Base-by-base conservation (phyloP, 2,329 filamentous ascomycete genomes). In the Spiromastix sp. region DNA sequence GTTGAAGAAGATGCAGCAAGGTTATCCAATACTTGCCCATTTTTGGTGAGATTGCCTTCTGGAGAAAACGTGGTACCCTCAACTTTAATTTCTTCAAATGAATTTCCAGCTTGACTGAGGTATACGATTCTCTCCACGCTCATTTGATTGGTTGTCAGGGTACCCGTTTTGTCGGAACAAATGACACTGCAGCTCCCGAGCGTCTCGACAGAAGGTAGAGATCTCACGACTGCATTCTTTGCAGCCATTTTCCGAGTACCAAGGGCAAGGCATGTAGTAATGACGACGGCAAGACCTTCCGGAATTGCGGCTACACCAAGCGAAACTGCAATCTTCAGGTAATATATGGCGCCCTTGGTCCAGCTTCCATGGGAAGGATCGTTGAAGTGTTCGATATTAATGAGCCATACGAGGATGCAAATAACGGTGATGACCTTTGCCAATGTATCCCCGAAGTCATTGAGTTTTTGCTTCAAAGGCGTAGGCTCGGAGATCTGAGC, bases 341-440 rank as follows among this genome's bases (percentile, higher is more conserved):
- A 98, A 72, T 98, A 98, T 54, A 98, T 96, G 40, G 91, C 91
- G 41, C 91, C 91, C 69, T 96, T 98, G 44, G 85, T 75, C 80
- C 86, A 95, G 60, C 77, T 82, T 50, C 91, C 91, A 50, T 95
- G 89, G 46, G 83, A 81, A 18, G 87, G 85, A 53, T 98, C 91
- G 54, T 77, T 91, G 71, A 98, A 98, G 67, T 98, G 85, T 52
- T 85, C 81, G 48, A 96, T 85, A 66, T 98, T 98, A 71, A 98
- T 98, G 41, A 96, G 70, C 91, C 91, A 98, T 50, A 98, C 91
- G 38, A 94, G 68, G 45, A 96, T 70, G 61, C 93, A 98, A 53
- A 98, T 98, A 42, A 87, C 81, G 5, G 89, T 96, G 48, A 98
- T 98, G 42, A 96, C 91, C 71, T 96, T 98, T 50, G 93, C 93